Conservation (phyloP, 257 asterid species). For the Nicotiana attenuata region DNA sequence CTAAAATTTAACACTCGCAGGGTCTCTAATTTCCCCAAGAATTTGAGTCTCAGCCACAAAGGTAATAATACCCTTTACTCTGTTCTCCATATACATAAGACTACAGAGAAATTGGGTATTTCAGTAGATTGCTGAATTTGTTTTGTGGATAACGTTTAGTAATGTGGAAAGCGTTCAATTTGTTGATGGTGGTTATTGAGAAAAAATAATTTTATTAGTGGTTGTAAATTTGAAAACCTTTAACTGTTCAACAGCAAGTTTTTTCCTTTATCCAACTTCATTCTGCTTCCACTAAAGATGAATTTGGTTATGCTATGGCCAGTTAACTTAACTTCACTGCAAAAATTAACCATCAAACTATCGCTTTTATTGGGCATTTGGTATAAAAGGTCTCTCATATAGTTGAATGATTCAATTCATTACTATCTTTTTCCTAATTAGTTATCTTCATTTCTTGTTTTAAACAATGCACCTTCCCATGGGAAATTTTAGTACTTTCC, state of each 20-base stretch:
- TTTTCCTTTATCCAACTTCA: not conserved
- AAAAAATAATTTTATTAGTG: not conserved
- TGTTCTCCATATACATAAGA: not conserved
- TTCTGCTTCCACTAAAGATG: not conserved
- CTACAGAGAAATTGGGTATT: not conserved
- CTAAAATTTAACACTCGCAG: conserved; percentile 21
- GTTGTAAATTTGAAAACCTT: not conserved
- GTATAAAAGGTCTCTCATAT: not conserved
- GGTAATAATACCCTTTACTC: conserved; percentile 27
- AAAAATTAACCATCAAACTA: not conserved
- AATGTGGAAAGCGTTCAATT: not conserved
- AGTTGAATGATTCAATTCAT: not conserved
- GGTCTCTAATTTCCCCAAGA: conserved; percentile 21
- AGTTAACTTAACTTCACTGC: not conserved
- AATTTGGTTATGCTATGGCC: not conserved
- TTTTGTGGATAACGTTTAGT: not conserved
- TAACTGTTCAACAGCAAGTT: not conserved
- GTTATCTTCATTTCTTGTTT: not conserved
- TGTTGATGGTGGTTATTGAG: not conserved
- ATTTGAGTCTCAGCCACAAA: conserved; percentile 22
- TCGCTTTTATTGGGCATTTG: not conserved
- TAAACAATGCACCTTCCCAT: not conserved
- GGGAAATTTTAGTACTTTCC: too few species aligned
- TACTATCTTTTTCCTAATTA: not conserved
- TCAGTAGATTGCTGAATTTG: not conserved